phyloP scores from a whole-genome alignment of 148 eudicot species.

The Fagopyrum homotropicum region DNA sequence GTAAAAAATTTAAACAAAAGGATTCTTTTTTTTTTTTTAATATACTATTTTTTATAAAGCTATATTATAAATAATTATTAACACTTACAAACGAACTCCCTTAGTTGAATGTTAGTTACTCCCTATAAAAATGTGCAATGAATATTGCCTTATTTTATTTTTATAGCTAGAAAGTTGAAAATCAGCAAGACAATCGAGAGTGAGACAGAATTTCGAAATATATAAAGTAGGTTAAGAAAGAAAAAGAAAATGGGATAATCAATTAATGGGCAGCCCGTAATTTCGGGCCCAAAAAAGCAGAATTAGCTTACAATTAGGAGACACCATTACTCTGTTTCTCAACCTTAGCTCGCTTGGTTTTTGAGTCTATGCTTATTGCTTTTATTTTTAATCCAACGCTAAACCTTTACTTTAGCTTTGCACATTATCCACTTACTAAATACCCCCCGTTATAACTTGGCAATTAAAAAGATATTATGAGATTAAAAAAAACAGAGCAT shows the following conservation, averaged over 20 bases:
- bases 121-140: too few relatives aligned
- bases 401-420: background rate
- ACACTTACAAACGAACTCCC: too few relatives aligned
- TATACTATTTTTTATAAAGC: too few relatives aligned
- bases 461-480: too few relatives aligned
- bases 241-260: background rate
- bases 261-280: constrained; percentile 2
- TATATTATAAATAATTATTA: too few relatives aligned
- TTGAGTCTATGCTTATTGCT: background rate
- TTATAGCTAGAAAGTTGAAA: too few relatives aligned
- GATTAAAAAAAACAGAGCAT: too few relatives aligned
- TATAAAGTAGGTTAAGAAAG: background rate
- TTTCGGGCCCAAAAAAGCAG: constrained; percentile 2
- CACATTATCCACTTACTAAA: background rate
- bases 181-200: too few relatives aligned
- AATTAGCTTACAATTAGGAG: background rate
- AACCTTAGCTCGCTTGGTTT: background rate
- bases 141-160: too few relatives aligned
- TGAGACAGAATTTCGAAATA: background rate
- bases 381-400: background rate
- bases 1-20: too few relatives aligned
- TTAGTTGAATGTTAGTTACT: too few relatives aligned
- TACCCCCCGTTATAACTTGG: background rate
- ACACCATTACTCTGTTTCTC: background rate
- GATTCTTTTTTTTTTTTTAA: too few relatives aligned